phyloP scores from a whole-genome alignment of 1,284 basidiomycete species.

The Rhodotorula sp. region DNA sequence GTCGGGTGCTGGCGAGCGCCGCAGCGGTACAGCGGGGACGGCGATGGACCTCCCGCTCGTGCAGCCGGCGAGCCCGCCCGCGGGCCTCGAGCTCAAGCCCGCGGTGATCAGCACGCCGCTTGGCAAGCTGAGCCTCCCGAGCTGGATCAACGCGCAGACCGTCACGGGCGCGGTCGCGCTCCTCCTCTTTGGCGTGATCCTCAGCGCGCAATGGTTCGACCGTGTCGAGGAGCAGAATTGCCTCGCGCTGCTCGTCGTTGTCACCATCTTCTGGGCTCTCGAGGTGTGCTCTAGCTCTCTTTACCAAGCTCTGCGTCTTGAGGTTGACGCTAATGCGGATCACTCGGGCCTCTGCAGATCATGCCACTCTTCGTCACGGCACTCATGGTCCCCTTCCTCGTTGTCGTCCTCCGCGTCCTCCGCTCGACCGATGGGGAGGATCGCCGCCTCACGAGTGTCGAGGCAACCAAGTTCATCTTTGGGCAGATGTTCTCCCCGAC shows the following conservation, averaged over 20 bases:
- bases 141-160: conserved; percentile 64
- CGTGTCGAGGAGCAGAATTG: conserved; percentile 83
- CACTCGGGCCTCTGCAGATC: conserved; percentile 63
- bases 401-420: conserved; percentile 85
- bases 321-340: not conserved
- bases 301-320: not conserved
- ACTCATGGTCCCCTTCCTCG: conserved; percentile 80
- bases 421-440: conserved; percentile 63
- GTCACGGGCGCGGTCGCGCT: conserved; percentile 64
- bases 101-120: conserved; percentile 65
- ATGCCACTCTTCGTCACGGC: conserved; percentile 97
- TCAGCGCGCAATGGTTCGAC: conserved; percentile 66
- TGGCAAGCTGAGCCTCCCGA: conserved; percentile 58
- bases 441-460: conserved; percentile 63
- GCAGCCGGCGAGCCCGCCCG: conserved; percentile 48
- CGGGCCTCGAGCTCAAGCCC: conserved; percentile 47
- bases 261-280: conserved; percentile 93
- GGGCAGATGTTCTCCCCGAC: conserved; percentile 75
- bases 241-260: conserved; percentile 85
- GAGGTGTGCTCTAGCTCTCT: conserved; percentile 63
- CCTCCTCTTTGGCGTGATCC: conserved; percentile 61
- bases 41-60: conserved; percentile 53
- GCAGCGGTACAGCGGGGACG: not conserved
- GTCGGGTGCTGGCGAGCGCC: conserved; percentile 50
- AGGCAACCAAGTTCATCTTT: conserved; percentile 77